Evolutionary conservation across 1,139 yeast genomes (phyloP), one percentile per base, ranked within the genome.

Genomic region (Saccharomyces hybrid): DNA sequence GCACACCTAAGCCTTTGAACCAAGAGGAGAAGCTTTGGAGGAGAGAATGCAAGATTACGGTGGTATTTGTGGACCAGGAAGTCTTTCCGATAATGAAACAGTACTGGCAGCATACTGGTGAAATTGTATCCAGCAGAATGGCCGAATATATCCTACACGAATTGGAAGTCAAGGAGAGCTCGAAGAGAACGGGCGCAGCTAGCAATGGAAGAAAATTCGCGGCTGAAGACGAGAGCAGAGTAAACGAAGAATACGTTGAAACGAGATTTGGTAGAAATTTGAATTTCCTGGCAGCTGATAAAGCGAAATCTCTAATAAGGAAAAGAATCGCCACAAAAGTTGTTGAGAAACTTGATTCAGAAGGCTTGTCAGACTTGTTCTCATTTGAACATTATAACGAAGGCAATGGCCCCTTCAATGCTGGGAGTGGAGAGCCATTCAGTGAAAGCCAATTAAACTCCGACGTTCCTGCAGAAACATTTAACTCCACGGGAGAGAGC

Each of bases 31-130:
- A 73, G 54, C 77, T 82, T 1, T 79, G 78, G 56, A 76, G 82
- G 55, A 73, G 81, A 25, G 91, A 83, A 58, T 81, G 91, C 6
- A 79, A 79, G 51, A 79, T 91, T 55, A 87, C 93, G 0, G 87
- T 83, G 31, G 88, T 89, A 2, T 86, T 93, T 61, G 84, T 85
- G 63, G 74, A 76, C 2, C 66, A 72, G 2, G 81, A 79, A 51
- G 64, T 60, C 46, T 82, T 75, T 59, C 70, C 80, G 1, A 68
- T 86, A 5, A 93, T 95, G 34, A 90, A 89, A 67, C 83, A 82
- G 62, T 93, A 88, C 71, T 93, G 99, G 99, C 97, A 91, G 68
- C 97, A 91, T 65, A 77, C 96, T 0, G 99, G 99, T 32, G 98
- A 93, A 70, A 96, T 96, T 11, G 81, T 93, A 47, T 88, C 96